These are phyloP conservation scores for Beauveria bassiana DNA, from an alignment of 2,329 filamentous ascomycete genomes.

Conservation along the genomic window DNA sequence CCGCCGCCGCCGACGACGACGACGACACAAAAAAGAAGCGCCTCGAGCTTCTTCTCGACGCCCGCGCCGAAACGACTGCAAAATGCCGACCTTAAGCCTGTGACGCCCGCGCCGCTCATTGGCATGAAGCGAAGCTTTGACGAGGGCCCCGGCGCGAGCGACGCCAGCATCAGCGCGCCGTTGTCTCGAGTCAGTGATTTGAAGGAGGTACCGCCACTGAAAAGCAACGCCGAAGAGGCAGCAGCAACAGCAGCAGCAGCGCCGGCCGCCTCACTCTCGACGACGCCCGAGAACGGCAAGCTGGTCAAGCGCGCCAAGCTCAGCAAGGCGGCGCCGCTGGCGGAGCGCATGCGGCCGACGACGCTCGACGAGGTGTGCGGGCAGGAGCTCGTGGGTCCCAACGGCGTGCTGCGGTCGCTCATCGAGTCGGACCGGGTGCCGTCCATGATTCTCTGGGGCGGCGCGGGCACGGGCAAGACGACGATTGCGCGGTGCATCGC, in stretches of 20 bases:
- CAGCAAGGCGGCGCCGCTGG: slow-evolving; percentile 70
- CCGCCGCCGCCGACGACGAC: slow-evolving; percentile 26
- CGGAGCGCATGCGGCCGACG: slow-evolving; percentile 85
- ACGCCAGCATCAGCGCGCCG: slow-evolving; percentile 11
- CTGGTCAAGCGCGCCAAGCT: slow-evolving; percentile 59
- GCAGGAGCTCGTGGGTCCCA: slow-evolving; percentile 79
- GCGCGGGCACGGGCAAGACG: slow-evolving; percentile 75
- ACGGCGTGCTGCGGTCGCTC: slow-evolving; percentile 76
- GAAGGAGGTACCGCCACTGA: not conserved
- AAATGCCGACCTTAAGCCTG: slow-evolving; percentile 25
- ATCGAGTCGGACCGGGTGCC: slow-evolving; percentile 82
- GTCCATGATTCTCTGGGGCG: slow-evolving; percentile 92
- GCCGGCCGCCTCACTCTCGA: not conserved
- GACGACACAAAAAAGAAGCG: slow-evolving; percentile 43
- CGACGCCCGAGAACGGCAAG: slow-evolving; percentile 26
- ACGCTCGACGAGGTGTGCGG: slow-evolving; percentile 81
- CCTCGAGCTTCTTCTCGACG: slow-evolving; percentile 55
- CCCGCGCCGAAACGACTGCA: slow-evolving; percentile 50
- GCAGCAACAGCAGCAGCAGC: slow-evolving; percentile 7
- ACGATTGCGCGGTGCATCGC: slow-evolving; percentile 91
- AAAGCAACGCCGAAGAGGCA: slow-evolving; percentile 3
- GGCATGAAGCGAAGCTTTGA: slow-evolving; percentile 46
- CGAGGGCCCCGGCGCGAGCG: slow-evolving; percentile 39
- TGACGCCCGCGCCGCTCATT: slow-evolving; percentile 24
- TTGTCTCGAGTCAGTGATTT: not conserved